A percentile compares a stretch with the other conserved stretches of the same genome.
Conservation (phyloP, 2,329 filamentous ascomycete species). For the Penicillium palitans region DNA sequence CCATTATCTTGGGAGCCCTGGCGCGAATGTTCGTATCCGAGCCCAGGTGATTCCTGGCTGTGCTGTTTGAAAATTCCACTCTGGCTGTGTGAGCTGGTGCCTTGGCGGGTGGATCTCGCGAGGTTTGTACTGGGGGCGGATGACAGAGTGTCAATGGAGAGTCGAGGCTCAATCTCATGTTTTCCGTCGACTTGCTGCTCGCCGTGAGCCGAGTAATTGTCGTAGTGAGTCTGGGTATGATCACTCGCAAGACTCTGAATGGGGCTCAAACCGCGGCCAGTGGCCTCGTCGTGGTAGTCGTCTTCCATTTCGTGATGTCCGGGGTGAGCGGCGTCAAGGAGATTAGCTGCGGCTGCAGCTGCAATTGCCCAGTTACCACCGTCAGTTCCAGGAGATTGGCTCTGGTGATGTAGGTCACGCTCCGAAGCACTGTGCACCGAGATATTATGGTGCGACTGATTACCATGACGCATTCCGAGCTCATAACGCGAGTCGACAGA, state of each 20-base stretch:
- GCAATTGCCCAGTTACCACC: conserved; percentile 42
- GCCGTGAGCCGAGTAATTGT: conserved; percentile 8
- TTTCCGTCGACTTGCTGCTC: conserved; percentile 53
- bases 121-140: conserved; percentile 60
- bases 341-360: conserved; percentile 41
- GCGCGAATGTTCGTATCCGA: conserved; percentile 42
- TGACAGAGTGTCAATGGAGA: conserved; percentile 60
- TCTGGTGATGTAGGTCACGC: conserved; percentile 46
- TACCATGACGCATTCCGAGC: conserved; percentile 67
- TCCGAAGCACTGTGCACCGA: conserved; percentile 48
- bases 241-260: conserved; percentile 92
- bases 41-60: conserved; percentile 34
- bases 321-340: conserved; percentile 40
- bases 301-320: conserved; percentile 54
- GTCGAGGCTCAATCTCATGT: conserved; percentile 47
- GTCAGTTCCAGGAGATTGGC: conserved; percentile 32
- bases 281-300: conserved; percentile 59
- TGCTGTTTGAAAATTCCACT: conserved; percentile 51
- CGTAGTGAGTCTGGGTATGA: conserved; percentile 62
- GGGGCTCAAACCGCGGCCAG: conserved; percentile 75
- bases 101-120: conserved; percentile 56
- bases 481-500: conserved; percentile 50
- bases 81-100: conserved; percentile 53
- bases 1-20: conserved; percentile 29
- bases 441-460: conserved; percentile 54